These are phyloP conservation scores for Parsonsia alboflavescens DNA, from an alignment of 257 asterid genomes.

Conservation along the genomic window DNA sequence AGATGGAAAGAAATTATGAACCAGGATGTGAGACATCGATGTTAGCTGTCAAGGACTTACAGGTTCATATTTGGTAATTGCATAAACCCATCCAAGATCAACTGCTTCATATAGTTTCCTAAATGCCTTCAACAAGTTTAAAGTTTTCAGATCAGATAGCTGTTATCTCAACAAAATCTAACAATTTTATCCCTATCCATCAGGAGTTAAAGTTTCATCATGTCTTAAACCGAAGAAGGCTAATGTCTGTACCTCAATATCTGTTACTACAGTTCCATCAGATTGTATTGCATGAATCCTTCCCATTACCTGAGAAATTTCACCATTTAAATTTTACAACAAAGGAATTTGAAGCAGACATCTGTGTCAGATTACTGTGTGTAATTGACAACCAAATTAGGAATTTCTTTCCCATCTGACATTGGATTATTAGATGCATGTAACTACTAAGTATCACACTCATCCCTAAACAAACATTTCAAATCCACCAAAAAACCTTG, in stretches of 20 bases:
- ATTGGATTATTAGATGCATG: not conserved
- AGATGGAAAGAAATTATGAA: not conserved
- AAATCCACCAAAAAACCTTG: not conserved
- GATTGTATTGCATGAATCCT: slow-evolving; percentile 71
- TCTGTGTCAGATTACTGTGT: not conserved
- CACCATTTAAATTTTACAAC: not conserved
- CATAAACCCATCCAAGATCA: slow-evolving; percentile 89
- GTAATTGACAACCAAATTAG: not conserved
- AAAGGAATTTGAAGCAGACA: not conserved
- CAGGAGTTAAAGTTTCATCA: too few relatives aligned
- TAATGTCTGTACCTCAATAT: slow-evolving; percentile 51
- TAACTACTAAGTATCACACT: not conserved
- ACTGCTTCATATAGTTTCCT: slow-evolving; percentile 76
- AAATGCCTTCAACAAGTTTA: slow-evolving; percentile 52
- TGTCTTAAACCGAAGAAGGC: not conserved
- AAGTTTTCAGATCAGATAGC: not conserved
- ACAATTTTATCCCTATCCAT: not conserved
- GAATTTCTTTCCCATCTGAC: not conserved
- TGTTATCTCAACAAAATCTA: not conserved
- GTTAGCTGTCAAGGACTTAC: slow-evolving; percentile 38
- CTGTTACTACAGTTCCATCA: slow-evolving; percentile 70
- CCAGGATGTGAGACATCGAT: not conserved
- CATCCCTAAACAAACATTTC: not conserved
- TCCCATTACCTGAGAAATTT: slow-evolving; percentile 60
- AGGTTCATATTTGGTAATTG: slow-evolving; percentile 81